These are phyloP conservation scores for Talaromyces nanjingensis DNA, from an alignment of 495 filamentous ascomycete species.

Conservation along the genomic window DNA sequence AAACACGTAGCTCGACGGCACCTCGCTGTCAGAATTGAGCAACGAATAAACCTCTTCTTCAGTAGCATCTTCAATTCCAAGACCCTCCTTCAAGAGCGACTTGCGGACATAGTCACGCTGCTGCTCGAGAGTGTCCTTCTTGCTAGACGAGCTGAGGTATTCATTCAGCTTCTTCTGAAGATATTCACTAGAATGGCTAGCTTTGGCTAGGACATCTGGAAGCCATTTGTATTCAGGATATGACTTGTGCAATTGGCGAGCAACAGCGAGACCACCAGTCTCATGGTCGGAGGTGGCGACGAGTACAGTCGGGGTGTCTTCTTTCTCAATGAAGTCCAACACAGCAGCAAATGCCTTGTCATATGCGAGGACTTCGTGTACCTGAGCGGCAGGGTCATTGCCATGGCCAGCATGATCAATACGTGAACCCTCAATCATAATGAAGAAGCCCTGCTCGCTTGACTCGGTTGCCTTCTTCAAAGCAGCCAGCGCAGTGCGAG, in stretches of 20 bases:
- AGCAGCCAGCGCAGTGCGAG: conserved; percentile 67
- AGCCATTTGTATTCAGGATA: conserved; percentile 86
- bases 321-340: conserved; percentile 73
- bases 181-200: conserved; percentile 69
- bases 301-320: conserved; percentile 65
- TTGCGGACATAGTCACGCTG: conserved; percentile 49
- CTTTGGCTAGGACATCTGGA: conserved; percentile 72
- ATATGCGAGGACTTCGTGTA: conserved; percentile 88
- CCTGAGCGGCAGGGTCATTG: conserved; percentile 93
- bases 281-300: conserved; percentile 93
- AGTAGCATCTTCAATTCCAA: conserved; percentile 70
- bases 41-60: conserved; percentile 64
- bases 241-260: conserved; percentile 58
- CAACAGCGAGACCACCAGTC: conserved; percentile 79
- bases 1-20: conserved; percentile 52
- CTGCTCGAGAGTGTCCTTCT: conserved; percentile 16
- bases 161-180: conserved; percentile 51
- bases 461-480: conserved; percentile 77
- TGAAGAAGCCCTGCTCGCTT: conserved; percentile 89
- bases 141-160: conserved; percentile 37
- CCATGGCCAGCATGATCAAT: conserved; percentile 95
- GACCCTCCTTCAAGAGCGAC: conserved; percentile 52
- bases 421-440: conserved; percentile 95
- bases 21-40: conserved; percentile 40
- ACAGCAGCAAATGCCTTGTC: conserved; percentile 79